Evolutionary conservation across 352 stramenopile genomes (phyloP), one percentile per base, ranked within the genome.

Genomic region (Stramenopiles sp.): DNA sequence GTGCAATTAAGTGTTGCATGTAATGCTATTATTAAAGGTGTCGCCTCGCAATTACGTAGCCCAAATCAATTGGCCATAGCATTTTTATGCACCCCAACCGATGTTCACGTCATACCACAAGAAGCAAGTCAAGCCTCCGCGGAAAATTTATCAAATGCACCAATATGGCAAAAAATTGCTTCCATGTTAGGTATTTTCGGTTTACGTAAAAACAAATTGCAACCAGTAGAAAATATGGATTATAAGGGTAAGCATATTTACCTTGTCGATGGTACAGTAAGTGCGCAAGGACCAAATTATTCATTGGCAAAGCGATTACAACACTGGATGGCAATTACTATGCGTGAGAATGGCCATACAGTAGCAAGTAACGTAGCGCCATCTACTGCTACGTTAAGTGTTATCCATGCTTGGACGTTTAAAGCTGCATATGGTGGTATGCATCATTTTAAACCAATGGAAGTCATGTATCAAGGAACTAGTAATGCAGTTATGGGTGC

Each of bases 41-140:
- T 93, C 31, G n/a, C n/a, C n/a, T 90, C 81, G 76, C 86, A 90
- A 73, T 86, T 87, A 63, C 84, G 88, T 31, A 83, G 84, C 79
- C 81, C 79, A 7, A 88, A 85, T 7, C 89, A 86, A 80, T 86
- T 92, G 63, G 89, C 88, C n/a, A n/a, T n/a, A n/a, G n/a, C n/a
- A n/a, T 94, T 93, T 81, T 87, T 95, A 6, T 93, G 89, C 80
- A 95, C 90, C 30, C 90, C 90, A 1, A 95, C 90, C 31, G 90
- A 95, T 83, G 84, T 90, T 79, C 89, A 95, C 85, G 81, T 93
- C 23, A 87, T 92, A 78, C 84, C 87, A 27, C 84, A 90, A 79
- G 89, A 91, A 80, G 88, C 87, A 33, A 83, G 87, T 83, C 81
- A 87, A 63, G 88, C 88, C 0, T 83, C 84, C 77, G 31, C 79